These are phyloP conservation scores for Plenodomus tracheiphilus DNA, from an alignment of 2,329 filamentous ascomycete species.

Conservation along the genomic window DNA sequence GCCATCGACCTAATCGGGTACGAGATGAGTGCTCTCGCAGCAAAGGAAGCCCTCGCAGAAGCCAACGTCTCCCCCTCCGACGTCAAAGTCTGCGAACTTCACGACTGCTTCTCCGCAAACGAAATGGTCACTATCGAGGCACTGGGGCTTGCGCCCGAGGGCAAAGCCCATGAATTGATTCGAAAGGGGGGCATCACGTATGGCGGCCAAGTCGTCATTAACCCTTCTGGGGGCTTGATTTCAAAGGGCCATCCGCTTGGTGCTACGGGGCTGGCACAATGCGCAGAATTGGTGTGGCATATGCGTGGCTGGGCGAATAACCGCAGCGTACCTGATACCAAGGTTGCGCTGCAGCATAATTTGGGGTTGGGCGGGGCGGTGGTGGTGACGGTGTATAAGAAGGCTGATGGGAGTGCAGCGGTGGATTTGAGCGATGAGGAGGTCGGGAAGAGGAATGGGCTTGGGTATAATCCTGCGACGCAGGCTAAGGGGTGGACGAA, in stretches of 20 bases:
- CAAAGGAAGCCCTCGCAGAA: conserved; percentile 70
- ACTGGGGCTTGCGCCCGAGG: conserved; percentile 73
- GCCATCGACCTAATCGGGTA: conserved; percentile 89
- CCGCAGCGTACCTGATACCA: conserved; percentile 69
- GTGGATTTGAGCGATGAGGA: conserved; percentile 62
- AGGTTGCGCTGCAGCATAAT: conserved; percentile 84
- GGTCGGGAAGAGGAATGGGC: conserved; percentile 66
- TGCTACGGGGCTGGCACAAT: conserved; percentile 93
- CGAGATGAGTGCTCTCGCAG: conserved; percentile 78
- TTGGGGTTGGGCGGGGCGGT: conserved; percentile 88
- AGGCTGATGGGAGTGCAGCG: conserved; percentile 73
- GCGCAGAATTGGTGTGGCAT: conserved; percentile 94
- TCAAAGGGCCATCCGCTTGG: conserved; percentile 95
- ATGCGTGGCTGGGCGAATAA: conserved; percentile 96
- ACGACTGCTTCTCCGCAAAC: conserved; percentile 96
- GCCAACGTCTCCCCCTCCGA: conserved; percentile 68
- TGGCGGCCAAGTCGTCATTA: conserved; percentile 79
- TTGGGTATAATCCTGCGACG: conserved; percentile 92
- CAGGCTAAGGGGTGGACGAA: conserved; percentile 86
- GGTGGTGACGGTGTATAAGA: conserved; percentile 86
- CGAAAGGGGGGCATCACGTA: conserved; percentile 88
- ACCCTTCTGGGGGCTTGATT: conserved; percentile 92
- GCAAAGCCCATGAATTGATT: conserved; percentile 91
- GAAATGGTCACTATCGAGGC: conserved; percentile 91
- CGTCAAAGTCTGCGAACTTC: conserved; percentile 84